A percentile compares a stretch with the other conserved stretches of the same genome.
These are phyloP conservation scores for Entomortierella chlamydospora DNA, from an alignment of 192 early-diverging fungal genomes.

Conservation along the genomic window DNA sequence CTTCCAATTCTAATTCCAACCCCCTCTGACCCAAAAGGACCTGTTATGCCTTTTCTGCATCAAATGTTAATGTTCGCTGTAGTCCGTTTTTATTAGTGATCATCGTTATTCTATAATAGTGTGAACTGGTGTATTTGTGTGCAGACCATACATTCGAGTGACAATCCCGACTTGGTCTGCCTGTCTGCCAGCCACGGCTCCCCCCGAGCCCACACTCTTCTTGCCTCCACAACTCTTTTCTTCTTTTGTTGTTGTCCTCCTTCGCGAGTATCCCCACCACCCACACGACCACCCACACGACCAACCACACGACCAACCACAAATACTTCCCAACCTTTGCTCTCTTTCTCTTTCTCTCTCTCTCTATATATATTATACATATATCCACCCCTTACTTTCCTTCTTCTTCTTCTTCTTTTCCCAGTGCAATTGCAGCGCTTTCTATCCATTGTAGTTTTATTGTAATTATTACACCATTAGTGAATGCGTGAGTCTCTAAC, in stretches of 20 bases:
- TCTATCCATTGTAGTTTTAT: neutral
- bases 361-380: too few relatives aligned
- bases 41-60: neutral
- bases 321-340: neutral
- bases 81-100: neutral
- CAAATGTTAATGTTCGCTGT: neutral
- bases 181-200: too few relatives aligned
- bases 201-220: too few relatives aligned
- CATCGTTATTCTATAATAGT: neutral
- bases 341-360: neutral
- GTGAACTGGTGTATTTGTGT: neutral
- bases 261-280: too few relatives aligned
- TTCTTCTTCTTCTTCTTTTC: neutral
- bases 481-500: too few relatives aligned
- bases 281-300: too few relatives aligned
- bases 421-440: neutral
- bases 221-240: too few relatives aligned
- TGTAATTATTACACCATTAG: neutral
- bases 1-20: conserved; percentile 3
- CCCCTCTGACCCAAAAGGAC: neutral
- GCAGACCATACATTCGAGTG: too few relatives aligned
- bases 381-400: too few relatives aligned
- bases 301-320: too few relatives aligned
- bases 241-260: too few relatives aligned
- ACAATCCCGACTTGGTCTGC: too few relatives aligned